Evolutionary conservation across 1,139 yeast genomes (phyloP).

Genomic region (Yamadazyma pseudoaaseri): DNA sequence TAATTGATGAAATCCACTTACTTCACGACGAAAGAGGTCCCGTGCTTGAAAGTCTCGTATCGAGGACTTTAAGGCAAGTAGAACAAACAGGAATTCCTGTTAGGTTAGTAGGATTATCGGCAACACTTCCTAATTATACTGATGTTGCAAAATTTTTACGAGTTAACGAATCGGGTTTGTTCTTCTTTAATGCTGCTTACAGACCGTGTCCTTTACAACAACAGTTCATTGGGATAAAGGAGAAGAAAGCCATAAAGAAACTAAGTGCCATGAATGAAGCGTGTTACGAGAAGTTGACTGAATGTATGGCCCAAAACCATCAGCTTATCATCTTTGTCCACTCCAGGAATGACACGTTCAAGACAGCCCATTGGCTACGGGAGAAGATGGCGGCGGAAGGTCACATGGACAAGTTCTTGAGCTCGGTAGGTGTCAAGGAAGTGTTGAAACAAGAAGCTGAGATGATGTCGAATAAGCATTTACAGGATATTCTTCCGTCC

Average conservation of each 20-base stretch:
- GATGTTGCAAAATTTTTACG: slow-evolving; percentile 85
- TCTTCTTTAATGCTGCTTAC: slow-evolving; percentile 77
- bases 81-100: slow-evolving; percentile 46
- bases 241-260: slow-evolving; percentile 76
- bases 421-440: slow-evolving; percentile 61
- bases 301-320: slow-evolving; percentile 55
- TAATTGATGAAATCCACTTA: slow-evolving; percentile 91
- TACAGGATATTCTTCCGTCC: slow-evolving; percentile 59
- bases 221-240: slow-evolving; percentile 84
- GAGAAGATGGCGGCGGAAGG: slow-evolving; percentile 61
- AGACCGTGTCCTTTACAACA: slow-evolving; percentile 95
- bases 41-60: slow-evolving; percentile 82
- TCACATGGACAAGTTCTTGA: slow-evolving; percentile 44
- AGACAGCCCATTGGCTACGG: slow-evolving; percentile 75
- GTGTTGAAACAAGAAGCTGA: slow-evolving; percentile 65
- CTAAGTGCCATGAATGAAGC: slow-evolving; percentile 87
- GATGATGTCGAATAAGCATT: slow-evolving; percentile 49
- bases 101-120: slow-evolving; percentile 85
- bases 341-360: slow-evolving; percentile 86
- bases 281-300: slow-evolving; percentile 78
- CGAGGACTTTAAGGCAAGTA: slow-evolving; percentile 60
- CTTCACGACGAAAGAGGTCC: slow-evolving; percentile 96
- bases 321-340: slow-evolving; percentile 91
- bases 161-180: slow-evolving; percentile 63
- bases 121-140: slow-evolving; percentile 85